Evolutionary conservation across 805 yeast species (phyloP).

Genomic region (Phaffomyces antillensis): DNA sequence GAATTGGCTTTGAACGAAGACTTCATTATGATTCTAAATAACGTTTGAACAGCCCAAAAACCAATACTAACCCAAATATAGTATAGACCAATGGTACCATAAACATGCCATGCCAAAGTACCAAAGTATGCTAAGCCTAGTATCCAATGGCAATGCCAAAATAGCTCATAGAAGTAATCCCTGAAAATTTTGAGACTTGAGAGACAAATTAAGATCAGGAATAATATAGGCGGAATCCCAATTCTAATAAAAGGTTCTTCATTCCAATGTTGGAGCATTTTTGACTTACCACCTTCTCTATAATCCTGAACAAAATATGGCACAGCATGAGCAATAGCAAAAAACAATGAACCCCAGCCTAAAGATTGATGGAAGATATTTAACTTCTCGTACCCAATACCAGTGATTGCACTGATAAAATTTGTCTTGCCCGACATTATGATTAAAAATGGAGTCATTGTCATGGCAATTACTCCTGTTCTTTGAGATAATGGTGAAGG

Average conservation of each 20-base stretch:
- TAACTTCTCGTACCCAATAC: conserved; percentile 48
- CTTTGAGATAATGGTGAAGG: conserved; percentile 52
- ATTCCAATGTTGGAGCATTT: conserved; percentile 19
- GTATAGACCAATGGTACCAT: conserved; percentile 28
- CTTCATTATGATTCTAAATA: conserved; percentile 39
- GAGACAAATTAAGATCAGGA: conserved; percentile 36
- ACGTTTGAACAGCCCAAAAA: conserved; percentile 42
- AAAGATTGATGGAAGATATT: conserved; percentile 40
- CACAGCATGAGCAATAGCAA: conserved; percentile 42
- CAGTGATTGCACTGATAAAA: conserved; percentile 41
- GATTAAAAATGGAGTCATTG: conserved; percentile 43
- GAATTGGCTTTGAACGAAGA: conserved; percentile 39
- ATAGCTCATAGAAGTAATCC: conserved; percentile 36
- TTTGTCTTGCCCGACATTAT: conserved; percentile 48
- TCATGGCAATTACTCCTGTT: conserved; percentile 44
- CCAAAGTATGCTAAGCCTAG: conserved; percentile 42
- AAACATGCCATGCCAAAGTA: conserved; percentile 39
- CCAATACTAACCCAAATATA: conserved; percentile 46
- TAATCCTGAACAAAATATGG: conserved; percentile 41
- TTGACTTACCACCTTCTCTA: conserved; percentile 41
- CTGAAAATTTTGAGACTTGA: conserved; percentile 36
- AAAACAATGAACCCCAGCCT: conserved; percentile 35
- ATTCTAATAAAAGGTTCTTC: conserved; percentile 23
- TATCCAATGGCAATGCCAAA: conserved; percentile 48
- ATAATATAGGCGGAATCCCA: conserved; percentile 45